Evolutionary conservation across 345 rosid genomes (phyloP).

Genomic region (Erysimum cheiranthoides): DNA sequence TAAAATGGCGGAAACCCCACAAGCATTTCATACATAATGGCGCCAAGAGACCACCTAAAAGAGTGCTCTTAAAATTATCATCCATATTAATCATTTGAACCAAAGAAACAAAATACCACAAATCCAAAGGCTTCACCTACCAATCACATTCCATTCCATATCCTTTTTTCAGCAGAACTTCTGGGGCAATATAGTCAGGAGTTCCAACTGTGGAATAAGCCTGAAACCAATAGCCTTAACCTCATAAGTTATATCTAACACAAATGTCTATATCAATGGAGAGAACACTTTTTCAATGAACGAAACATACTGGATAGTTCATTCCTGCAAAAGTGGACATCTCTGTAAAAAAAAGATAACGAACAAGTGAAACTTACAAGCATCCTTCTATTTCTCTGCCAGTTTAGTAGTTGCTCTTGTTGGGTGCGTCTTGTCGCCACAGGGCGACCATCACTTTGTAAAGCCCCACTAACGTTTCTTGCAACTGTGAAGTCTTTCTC

Average conservation of each 20-base stretch:
- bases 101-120: constrained; percentile 20
- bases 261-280: constrained; percentile 26
- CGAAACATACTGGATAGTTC: not conserved
- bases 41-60: constrained; percentile 99
- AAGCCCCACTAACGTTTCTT: constrained; percentile 68
- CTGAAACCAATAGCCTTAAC: constrained; percentile 52
- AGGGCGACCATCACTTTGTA: constrained; percentile 83
- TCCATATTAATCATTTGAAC: constrained; percentile 23
- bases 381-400: constrained; percentile 98
- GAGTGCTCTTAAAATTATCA: constrained; percentile 39
- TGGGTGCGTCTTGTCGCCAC: constrained; percentile 84
- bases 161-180: constrained; percentile 95
- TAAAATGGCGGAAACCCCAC: constrained; percentile 99
- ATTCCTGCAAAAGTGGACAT: not conserved
- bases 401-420: constrained; percentile 88
- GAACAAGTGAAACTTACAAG: constrained; percentile 65
- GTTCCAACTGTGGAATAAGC: constrained; percentile 99
- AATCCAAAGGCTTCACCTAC: constrained; percentile 54
- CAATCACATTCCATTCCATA: constrained; percentile 99
- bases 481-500: constrained; percentile 82
- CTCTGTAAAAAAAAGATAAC: not conserved
- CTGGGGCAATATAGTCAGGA: constrained; percentile 98
- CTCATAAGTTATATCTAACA: constrained; percentile 40
- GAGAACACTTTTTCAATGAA: not conserved
- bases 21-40: constrained; percentile 99